Percentiles rank a stretch among this genome's conserved stretches.
Evolutionary conservation across 176 grass and related monocot species (phyloP).

Genomic region (Ensete ventricosum): DNA sequence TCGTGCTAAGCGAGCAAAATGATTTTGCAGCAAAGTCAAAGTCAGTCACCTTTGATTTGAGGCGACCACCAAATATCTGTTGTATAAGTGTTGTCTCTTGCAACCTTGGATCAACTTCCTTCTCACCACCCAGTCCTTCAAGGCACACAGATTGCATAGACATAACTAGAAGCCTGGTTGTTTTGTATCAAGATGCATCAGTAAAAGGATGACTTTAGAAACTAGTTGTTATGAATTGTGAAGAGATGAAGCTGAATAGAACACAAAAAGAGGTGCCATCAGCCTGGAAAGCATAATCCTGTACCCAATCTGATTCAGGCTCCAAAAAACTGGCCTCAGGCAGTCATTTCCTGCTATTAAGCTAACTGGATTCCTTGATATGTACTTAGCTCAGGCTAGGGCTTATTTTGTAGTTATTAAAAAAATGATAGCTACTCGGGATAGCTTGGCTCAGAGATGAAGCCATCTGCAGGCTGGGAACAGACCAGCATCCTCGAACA

Average conservation of each 20-base stretch:
- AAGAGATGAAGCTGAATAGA: neutral
- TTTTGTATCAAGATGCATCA: conserved; percentile 10
- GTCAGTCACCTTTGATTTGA: conserved; percentile 81
- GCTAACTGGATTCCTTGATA: too few relatives aligned
- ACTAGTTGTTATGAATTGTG: neutral
- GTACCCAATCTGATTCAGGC: neutral
- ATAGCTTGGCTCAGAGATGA: neutral
- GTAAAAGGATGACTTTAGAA: neutral
- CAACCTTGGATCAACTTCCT: conserved; percentile 62
- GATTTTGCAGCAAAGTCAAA: conserved; percentile 5
- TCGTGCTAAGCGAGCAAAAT: neutral
- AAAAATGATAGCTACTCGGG: neutral
- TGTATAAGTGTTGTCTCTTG: conserved; percentile 97
- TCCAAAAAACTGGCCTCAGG: neutral
- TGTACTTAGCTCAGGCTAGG: too few relatives aligned
- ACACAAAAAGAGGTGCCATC: neutral
- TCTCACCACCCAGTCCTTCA: conserved; percentile 83
- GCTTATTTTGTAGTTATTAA: too few relatives aligned
- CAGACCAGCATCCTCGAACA: neutral
- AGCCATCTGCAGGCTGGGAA: neutral
- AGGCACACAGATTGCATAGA: conserved; percentile 93
- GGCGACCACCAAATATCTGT: conserved; percentile 93
- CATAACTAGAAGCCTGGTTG: conserved; percentile 80
- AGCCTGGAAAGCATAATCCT: neutral
- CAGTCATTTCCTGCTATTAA: neutral